A percentile compares a stretch with the other conserved stretches of the same genome.
phyloP scores from a whole-genome alignment of 352 stramenopile genomes.

The Phytophthora capsici region DNA sequence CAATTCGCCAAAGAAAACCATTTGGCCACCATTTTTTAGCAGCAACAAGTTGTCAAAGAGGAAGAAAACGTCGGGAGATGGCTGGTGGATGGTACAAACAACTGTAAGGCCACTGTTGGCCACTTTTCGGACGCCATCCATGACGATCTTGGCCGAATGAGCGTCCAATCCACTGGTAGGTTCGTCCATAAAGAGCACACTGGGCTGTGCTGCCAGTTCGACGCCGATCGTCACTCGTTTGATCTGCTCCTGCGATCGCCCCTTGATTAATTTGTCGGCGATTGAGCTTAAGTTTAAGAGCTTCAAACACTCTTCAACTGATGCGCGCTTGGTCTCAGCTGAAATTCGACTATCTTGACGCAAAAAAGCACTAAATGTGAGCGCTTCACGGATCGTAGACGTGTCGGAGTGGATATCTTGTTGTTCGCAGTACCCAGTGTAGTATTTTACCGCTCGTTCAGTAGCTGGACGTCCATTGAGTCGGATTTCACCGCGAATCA shows the following conservation, averaged over 20 bases:
- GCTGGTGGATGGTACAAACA: conserved; percentile 50
- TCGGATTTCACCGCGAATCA: conserved; percentile 81
- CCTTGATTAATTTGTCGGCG: conserved; percentile 48
- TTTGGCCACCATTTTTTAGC: conserved; percentile 47
- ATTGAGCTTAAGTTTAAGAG: conserved; percentile 41
- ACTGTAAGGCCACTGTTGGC: conserved; percentile 63
- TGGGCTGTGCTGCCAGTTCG: conserved; percentile 86
- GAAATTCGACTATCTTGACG: conserved; percentile 40
- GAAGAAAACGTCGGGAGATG: conserved; percentile 78
- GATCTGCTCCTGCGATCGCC: conserved; percentile 53
- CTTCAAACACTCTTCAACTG: conserved; percentile 50
- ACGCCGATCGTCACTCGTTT: conserved; percentile 67
- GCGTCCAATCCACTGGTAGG: conserved; percentile 91
- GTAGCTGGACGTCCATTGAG: conserved; percentile 87
- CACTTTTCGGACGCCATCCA: conserved; percentile 88
- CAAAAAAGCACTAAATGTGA: conserved; percentile 86
- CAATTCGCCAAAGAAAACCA: conserved; percentile 48
- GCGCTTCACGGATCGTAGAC: conserved; percentile 84
- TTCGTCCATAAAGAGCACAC: conserved; percentile 90
- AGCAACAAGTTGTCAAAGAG: conserved; percentile 85
- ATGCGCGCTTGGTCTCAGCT: conserved; percentile 25
- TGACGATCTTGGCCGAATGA: conserved; percentile 82
- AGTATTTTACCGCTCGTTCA: conserved; percentile 36
- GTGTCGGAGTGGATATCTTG: conserved; percentile 84
- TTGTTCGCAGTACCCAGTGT: conserved; percentile 67